Conservation (phyloP, 345 rosid genomes). For the Boechera divaricarpa region DNA sequence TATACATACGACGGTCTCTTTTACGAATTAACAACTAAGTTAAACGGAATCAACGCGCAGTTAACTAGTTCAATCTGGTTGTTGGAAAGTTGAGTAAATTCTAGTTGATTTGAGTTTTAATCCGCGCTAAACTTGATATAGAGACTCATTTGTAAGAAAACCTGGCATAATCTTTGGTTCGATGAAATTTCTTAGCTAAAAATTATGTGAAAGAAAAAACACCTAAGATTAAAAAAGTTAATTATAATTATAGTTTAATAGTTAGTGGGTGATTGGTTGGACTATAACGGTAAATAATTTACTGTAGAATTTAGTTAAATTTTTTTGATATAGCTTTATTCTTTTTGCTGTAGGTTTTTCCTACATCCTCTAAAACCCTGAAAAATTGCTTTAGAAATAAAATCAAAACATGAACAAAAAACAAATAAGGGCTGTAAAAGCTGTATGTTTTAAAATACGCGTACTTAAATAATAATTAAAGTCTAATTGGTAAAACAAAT, state of each 20-base stretch:
- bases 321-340: too few species aligned
- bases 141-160: neutral
- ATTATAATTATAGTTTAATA: neutral
- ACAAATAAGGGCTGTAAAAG: too few species aligned
- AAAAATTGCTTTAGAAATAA: too few species aligned
- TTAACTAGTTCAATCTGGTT: neutral
- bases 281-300: too few species aligned
- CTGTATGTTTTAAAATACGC: too few species aligned
- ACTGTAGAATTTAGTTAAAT: too few species aligned
- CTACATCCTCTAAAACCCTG: too few species aligned
- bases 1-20: constrained; percentile 1
- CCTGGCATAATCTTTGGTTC: neutral
- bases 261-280: neutral
- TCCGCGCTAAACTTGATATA: neutral
- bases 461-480: too few species aligned
- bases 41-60: constrained; percentile 13
- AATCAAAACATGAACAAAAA: too few species aligned
- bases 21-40: neutral
- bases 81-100: neutral
- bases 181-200: neutral
- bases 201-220: neutral
- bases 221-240: too few species aligned
- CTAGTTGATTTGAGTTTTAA: neutral
- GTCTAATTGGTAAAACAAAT: too few species aligned
- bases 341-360: too few species aligned